phyloP scores from a whole-genome alignment of 495 filamentous ascomycete species.

The Penicillium diatomitis region DNA sequence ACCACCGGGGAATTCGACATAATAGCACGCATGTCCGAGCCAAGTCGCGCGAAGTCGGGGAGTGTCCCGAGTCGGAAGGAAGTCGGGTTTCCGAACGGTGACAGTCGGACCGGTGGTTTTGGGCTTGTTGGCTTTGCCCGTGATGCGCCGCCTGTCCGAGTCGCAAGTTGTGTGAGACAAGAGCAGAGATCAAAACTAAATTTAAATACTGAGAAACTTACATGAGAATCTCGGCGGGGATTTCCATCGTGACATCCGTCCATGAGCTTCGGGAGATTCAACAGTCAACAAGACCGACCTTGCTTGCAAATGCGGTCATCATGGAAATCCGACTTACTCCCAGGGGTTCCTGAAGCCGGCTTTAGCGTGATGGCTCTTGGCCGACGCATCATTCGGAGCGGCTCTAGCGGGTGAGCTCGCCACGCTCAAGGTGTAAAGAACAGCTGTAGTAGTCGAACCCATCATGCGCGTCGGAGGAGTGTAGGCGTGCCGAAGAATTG shows the following conservation, averaged over 20 bases:
- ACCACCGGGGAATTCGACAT: conserved; percentile 82
- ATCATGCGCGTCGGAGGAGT: conserved; percentile 22
- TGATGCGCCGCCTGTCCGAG: conserved; percentile 43
- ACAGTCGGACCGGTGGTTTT: conserved; percentile 60
- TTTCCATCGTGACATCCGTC: conserved; percentile 12
- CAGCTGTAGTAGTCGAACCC: conserved; percentile 33
- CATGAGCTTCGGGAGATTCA: conserved; percentile 23
- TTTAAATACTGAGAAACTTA: conserved; percentile 5
- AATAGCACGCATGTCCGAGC: conserved; percentile 94
- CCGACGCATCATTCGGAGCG: conserved; percentile 44
- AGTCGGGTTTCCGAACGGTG: conserved; percentile 57
- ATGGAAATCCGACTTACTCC: conserved; percentile 26
- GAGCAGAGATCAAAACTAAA: neutral
- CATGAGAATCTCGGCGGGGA: conserved; percentile 12
- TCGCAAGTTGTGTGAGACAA: neutral
- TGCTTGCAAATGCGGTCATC: neutral
- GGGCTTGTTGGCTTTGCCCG: conserved; percentile 49
- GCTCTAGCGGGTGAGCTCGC: conserved; percentile 35
- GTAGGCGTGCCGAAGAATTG: conserved; percentile 5
- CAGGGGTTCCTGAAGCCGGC: conserved; percentile 56
- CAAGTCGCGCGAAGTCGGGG: conserved; percentile 75
- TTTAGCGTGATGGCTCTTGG: conserved; percentile 48
- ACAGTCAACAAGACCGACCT: conserved; percentile 9
- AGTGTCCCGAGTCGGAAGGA: conserved; percentile 52
- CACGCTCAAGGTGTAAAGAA: conserved; percentile 46